Evolutionary conservation across 2,329 filamentous ascomycete genomes (phyloP).

Genomic region (Epichloe uncinata): DNA sequence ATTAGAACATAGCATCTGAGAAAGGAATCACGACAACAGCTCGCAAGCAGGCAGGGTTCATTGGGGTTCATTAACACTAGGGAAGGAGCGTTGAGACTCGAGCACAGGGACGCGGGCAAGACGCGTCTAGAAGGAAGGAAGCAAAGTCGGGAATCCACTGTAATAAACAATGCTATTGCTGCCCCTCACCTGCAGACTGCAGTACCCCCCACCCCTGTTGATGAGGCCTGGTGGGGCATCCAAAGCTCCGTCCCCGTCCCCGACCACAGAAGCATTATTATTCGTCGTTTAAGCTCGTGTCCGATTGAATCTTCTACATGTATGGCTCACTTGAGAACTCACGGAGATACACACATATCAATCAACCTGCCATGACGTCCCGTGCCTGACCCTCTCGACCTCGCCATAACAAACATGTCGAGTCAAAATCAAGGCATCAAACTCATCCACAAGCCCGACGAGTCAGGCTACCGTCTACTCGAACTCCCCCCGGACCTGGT

Average conservation of each 20-base stretch:
- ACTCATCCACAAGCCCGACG: constrained; percentile 34
- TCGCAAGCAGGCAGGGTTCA: neutral
- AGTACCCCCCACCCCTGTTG: neutral
- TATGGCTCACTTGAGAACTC: too few relatives aligned
- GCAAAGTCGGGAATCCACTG: neutral
- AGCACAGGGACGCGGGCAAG: neutral
- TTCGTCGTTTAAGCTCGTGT: too few relatives aligned
- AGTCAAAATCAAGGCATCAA: constrained; percentile 35
- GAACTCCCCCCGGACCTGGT: constrained; percentile 49
- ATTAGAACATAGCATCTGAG: too few relatives aligned
- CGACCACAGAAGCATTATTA: too few relatives aligned
- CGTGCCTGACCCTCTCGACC: too few relatives aligned
- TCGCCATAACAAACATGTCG: constrained; percentile 24
- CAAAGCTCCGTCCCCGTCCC: too few relatives aligned
- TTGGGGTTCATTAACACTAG: neutral
- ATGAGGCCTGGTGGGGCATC: neutral
- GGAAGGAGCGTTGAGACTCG: neutral
- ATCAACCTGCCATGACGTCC: too few relatives aligned
- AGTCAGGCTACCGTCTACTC: constrained; percentile 43
- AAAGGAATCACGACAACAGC: too few relatives aligned
- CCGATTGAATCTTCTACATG: too few relatives aligned
- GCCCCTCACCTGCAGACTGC: too few relatives aligned
- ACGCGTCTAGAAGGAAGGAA: neutral
- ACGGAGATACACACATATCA: too few relatives aligned
- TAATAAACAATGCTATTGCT: neutral